Evolutionary conservation across 1,284 basidiomycete species (phyloP).

Genomic region (Termitomyces sp.): DNA sequence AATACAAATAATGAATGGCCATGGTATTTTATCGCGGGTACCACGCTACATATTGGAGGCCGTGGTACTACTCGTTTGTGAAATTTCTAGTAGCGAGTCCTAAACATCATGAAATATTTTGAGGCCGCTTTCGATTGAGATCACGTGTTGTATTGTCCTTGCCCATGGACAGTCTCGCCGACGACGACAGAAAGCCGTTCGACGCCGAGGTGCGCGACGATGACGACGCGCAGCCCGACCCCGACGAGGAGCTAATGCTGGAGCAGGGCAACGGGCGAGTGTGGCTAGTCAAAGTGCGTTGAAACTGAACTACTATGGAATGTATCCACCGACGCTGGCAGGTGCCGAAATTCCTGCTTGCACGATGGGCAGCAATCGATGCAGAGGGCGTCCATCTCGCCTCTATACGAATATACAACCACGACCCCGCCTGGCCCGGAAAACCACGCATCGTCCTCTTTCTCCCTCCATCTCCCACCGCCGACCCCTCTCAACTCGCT

Average conservation of each 20-base stretch:
- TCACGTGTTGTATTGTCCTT: not conserved
- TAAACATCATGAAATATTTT: too few relatives aligned
- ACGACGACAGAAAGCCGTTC: conserved; percentile 71
- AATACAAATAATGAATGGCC: too few relatives aligned
- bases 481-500: conserved; percentile 15
- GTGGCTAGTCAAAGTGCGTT: conserved; percentile 72
- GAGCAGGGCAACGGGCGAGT: conserved; percentile 67
- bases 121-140: too few relatives aligned
- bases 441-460: conserved; percentile 64
- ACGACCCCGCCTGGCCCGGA: conserved; percentile 35
- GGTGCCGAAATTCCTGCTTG: conserved; percentile 70
- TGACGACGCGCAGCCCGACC: conserved; percentile 64
- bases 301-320: not conserved
- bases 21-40: too few relatives aligned
- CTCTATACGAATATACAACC: conserved; percentile 67
- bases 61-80: too few relatives aligned
- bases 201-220: conserved; percentile 47
- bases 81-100: too few relatives aligned
- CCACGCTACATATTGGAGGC: too few relatives aligned
- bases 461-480: conserved; percentile 53
- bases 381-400: conserved; percentile 65
- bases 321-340: conserved; percentile 20
- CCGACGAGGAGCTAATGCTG: conserved; percentile 70
- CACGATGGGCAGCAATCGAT: conserved; percentile 61
- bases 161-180: conserved; percentile 29